These are phyloP conservation scores for Eucalyptus sp. DNA, from an alignment of 345 rosid genomes.

Conservation along the genomic window DNA sequence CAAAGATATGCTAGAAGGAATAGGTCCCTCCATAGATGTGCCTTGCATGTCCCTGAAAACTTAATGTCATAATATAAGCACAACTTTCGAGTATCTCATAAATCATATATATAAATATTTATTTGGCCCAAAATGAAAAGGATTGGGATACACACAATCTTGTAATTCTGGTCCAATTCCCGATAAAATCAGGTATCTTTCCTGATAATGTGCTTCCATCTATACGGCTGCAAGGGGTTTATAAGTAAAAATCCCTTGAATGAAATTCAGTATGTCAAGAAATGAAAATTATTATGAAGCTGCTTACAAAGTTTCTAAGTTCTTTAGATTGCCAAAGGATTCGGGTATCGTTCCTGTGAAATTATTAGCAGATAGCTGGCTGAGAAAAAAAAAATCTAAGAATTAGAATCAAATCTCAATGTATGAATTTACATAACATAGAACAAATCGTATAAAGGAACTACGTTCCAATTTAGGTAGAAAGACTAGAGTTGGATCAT, in stretches of 20 bases:
- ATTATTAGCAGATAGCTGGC: slow-evolving; percentile 60
- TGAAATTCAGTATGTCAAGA: not conserved
- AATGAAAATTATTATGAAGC: not conserved
- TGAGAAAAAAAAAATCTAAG: not conserved
- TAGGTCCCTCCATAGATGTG: slow-evolving; percentile 75
- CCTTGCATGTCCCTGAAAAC: slow-evolving; percentile 61
- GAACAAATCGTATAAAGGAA: not conserved
- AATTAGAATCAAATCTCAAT: not conserved
- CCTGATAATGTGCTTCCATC: slow-evolving; percentile 69
- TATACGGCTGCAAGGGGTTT: slow-evolving; percentile 38
- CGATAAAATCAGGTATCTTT: slow-evolving; percentile 63
- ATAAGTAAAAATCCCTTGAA: not conserved
- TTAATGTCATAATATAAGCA: not conserved
- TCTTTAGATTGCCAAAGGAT: slow-evolving; percentile 47
- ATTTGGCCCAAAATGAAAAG: not conserved
- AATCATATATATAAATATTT: not conserved
- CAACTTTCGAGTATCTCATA: not conserved
- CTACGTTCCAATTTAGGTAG: not conserved
- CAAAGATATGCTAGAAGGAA: slow-evolving; percentile 46
- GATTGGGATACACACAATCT: slow-evolving; percentile 37
- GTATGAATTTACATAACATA: not conserved
- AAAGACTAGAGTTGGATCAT: not conserved
- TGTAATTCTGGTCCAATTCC: slow-evolving; percentile 50
- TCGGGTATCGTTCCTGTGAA: slow-evolving; percentile 56
- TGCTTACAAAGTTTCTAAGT: slow-evolving; percentile 71